Conservation (phyloP, 2,329 filamentous ascomycete species). For the Trichoderma koningiopsis region DNA sequence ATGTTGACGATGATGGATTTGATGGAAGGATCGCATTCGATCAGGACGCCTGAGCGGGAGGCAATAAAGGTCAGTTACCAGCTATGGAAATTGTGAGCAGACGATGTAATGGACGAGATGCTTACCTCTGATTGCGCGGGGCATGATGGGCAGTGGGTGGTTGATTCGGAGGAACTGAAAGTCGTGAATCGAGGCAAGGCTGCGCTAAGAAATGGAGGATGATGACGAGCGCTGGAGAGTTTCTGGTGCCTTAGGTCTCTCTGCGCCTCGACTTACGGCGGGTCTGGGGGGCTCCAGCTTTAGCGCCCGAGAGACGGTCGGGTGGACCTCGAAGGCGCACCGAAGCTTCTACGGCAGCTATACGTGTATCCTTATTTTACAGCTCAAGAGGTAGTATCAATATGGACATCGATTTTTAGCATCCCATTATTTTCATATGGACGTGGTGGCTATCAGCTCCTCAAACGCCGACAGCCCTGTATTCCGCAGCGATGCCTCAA, state of each 20-base stretch:
- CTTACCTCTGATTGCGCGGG: constrained; percentile 58
- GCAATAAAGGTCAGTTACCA: constrained; percentile 12
- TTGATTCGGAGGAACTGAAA: background rate
- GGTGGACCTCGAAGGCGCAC: background rate
- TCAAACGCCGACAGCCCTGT: background rate
- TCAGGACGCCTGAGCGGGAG: constrained; percentile 61
- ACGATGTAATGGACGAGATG: background rate
- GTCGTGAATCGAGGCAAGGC: constrained; percentile 1
- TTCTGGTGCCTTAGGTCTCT: background rate
- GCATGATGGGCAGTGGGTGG: constrained; percentile 46
- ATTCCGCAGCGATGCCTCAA: background rate
- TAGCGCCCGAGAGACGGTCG: constrained; percentile 10
- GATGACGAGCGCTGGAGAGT: background rate
- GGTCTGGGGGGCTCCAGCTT: constrained; percentile 12
- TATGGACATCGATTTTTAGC: background rate
- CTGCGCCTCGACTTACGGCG: background rate
- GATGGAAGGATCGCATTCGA: constrained; percentile 84
- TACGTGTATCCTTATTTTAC: background rate
- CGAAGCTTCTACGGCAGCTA: background rate
- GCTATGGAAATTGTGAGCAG: background rate
- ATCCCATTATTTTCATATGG: background rate
- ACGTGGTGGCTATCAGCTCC: background rate
- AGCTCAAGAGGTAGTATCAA: background rate
- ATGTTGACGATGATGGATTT: constrained; percentile 82
- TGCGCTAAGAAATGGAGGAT: background rate